phyloP scores from a whole-genome alignment of 345 rosid species.

The Turnera subulata region DNA sequence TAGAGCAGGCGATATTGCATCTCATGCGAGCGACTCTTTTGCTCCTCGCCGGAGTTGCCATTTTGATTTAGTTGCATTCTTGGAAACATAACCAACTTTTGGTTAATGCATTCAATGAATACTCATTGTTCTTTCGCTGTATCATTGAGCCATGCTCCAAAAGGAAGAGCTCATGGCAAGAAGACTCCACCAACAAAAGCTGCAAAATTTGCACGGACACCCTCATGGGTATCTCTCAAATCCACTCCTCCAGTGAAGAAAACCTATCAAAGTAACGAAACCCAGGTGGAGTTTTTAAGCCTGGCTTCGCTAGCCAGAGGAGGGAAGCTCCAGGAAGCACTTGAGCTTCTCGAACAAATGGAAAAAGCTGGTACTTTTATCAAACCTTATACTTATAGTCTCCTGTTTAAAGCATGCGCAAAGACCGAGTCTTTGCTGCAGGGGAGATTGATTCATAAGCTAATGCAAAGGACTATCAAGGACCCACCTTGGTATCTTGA shows the following conservation, averaged over 20 bases:
- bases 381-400: conserved; percentile 33
- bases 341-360: conserved; percentile 47
- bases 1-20: too few species aligned
- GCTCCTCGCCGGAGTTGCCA: too few species aligned
- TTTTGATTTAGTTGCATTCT: too few species aligned
- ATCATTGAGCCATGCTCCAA: conserved; percentile 14
- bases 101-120: conserved; percentile 8
- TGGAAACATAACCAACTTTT: too few species aligned
- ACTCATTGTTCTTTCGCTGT: conserved; percentile 14
- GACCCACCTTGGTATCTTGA: conserved; percentile 39
- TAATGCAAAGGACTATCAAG: conserved; percentile 23
- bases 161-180: conserved; percentile 8
- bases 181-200: conserved; percentile 21
- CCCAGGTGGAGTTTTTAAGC: conserved; percentile 53
- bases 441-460: conserved; percentile 45
- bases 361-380: conserved; percentile 48
- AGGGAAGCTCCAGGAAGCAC: conserved; percentile 60
- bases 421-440: conserved; percentile 34
- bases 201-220: conserved; percentile 42
- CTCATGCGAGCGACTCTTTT: too few species aligned
- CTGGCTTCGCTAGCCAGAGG: conserved; percentile 52
- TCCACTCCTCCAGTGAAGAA: conserved; percentile 24
- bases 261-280: conserved; percentile 25
- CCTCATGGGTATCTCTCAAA: conserved; percentile 61
- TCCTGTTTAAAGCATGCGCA: conserved; percentile 48